Base-by-base conservation (phyloP, 2,329 filamentous ascomycete species). In the Cytospora mali region DNA sequence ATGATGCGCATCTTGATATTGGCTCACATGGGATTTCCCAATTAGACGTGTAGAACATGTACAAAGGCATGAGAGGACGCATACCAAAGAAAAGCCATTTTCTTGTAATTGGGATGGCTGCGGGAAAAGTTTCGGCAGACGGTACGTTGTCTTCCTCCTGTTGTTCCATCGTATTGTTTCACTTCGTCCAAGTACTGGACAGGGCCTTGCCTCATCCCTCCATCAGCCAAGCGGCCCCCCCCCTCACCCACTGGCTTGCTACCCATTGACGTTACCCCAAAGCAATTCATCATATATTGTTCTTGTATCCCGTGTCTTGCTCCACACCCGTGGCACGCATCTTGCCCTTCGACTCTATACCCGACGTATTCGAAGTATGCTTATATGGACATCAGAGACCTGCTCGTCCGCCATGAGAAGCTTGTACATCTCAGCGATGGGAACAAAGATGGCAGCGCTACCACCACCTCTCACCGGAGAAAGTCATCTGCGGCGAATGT, bases 1-100 rank as follows among this genome's bases (percentile, higher is more conserved):
- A 59, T 56, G 68, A 42, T 52, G 64, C 66, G 62, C 63, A 68
- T 69, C 70, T 55, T 62, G 67, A 73, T 74, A 74, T 73, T 75
- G 72, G 70, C 77, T 79, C 74, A 80, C 76, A 75, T 73, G 74
- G 68, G 67, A 31, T 62, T 72, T 72, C 64, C 71, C 70, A 68
- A 73, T 73, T 74, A 86, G 84, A 73, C 84, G 85, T 69, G 84
- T 87, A 68, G 85, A 88, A 73, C 85, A 88, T 74, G 83, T 88
- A 58, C 84, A 87, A 73, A 79, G 85, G 71, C 85, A 88, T 72
- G 84, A 87, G 73, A 80, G 84, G 66, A 87, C 84, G 35, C 85
- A 88, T 74, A 88, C 85, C 68, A 87, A 87, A 70, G 85, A 87
- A 75, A 87, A 87, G 72, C 85, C 85, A 10, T 88, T 87, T 71